phyloP scores from a whole-genome alignment of 805 yeast species.

The Spathaspora girioi region DNA sequence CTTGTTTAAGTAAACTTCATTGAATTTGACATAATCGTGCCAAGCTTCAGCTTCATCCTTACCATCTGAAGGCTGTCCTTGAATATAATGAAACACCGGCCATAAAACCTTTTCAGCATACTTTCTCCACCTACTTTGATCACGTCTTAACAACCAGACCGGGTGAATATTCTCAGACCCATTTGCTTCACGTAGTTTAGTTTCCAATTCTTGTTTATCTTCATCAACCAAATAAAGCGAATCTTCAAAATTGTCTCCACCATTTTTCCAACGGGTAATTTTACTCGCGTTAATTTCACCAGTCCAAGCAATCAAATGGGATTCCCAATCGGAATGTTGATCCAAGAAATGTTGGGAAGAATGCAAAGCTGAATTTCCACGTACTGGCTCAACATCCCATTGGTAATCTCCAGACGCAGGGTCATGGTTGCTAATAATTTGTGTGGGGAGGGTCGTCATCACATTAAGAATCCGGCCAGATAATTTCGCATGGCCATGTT shows the following conservation, averaged over 20 bases:
- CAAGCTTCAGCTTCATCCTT: constrained; percentile 67
- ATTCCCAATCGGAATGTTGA: constrained; percentile 76
- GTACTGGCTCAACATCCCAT: constrained; percentile 60
- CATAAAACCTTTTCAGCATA: constrained; percentile 89
- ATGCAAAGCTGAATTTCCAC: constrained; percentile 84
- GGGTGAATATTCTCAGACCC: constrained; percentile 65
- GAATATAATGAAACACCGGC: constrained; percentile 94
- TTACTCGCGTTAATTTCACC: constrained; percentile 58
- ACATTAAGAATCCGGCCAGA: constrained; percentile 68
- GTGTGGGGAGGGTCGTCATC: constrained; percentile 65
- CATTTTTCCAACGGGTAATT: constrained; percentile 14
- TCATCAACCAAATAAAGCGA: constrained; percentile 55
- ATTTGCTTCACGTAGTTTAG: constrained; percentile 43
- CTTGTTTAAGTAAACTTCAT: constrained; percentile 83
- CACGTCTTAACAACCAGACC: constrained; percentile 79
- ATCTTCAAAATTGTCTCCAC: constrained; percentile 44
- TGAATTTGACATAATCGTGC: constrained; percentile 86
- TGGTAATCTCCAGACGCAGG: constrained; percentile 24
- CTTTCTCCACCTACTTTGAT: constrained; percentile 79
- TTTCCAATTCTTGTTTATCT: constrained; percentile 52
- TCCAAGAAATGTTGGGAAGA: constrained; percentile 66
- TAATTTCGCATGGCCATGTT: constrained; percentile 30
- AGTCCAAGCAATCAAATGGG: constrained; percentile 90
- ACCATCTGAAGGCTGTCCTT: constrained; percentile 69
- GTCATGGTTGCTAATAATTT: constrained; percentile 42